Evolutionary conservation across 2,329 filamentous ascomycete genomes (phyloP).

Genomic region (Neophaeococcomyces aloes): DNA sequence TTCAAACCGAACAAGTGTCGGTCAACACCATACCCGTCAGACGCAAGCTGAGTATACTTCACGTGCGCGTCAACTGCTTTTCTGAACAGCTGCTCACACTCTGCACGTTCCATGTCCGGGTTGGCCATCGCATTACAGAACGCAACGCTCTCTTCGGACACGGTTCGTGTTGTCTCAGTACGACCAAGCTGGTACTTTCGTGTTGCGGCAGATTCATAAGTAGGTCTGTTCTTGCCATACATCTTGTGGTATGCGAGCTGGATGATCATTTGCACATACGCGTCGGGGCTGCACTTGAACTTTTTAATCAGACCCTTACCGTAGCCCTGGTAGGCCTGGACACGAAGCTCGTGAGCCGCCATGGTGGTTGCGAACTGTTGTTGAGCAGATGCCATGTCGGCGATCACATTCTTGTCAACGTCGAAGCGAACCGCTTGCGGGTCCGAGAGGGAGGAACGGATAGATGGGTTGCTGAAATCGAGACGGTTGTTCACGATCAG

Average conservation of each 20-base stretch:
- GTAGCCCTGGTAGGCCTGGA: slow-evolving; percentile 94
- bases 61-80: slow-evolving; percentile 71
- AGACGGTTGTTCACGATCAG: slow-evolving; percentile 91
- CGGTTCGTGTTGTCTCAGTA: slow-evolving; percentile 87
- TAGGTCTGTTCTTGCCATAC: slow-evolving; percentile 95
- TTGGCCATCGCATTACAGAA: slow-evolving; percentile 86
- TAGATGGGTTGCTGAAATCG: slow-evolving; percentile 65
- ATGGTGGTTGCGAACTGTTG: slow-evolving; percentile 75
- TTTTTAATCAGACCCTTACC: slow-evolving; percentile 99
- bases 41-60: slow-evolving; percentile 82
- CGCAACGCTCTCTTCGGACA: slow-evolving; percentile 81
- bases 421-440: slow-evolving; percentile 69
- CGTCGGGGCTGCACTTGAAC: slow-evolving; percentile 96
- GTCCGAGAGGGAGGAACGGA: slow-evolving; percentile 76
- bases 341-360: slow-evolving; percentile 74
- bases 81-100: slow-evolving; percentile 65
- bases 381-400: slow-evolving; percentile 67
- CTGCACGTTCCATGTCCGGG: slow-evolving; percentile 49
- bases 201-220: slow-evolving; percentile 92
- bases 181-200: slow-evolving; percentile 92
- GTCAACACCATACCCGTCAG: slow-evolving; percentile 88
- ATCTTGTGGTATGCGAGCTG: slow-evolving; percentile 98
- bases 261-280: slow-evolving; percentile 97
- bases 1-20: slow-evolving; percentile 95
- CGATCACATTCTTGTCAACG: slow-evolving; percentile 60